Evolutionary conservation across 441 rosid species (phyloP), one percentile per base, ranked within the genome.

Genomic region (Adansonia gregorii): DNA sequence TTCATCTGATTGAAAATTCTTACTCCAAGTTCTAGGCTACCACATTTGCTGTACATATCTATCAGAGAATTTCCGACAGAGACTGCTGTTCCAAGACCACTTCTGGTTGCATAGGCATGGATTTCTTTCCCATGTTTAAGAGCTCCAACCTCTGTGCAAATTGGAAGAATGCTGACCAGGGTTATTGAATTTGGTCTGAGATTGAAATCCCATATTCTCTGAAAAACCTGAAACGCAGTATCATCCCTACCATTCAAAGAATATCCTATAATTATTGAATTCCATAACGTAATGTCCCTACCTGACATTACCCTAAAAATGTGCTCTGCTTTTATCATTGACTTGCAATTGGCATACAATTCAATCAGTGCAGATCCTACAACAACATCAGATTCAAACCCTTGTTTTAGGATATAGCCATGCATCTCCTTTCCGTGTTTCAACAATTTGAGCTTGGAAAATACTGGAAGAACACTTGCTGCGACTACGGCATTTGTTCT

Each of bases 351-450:
- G 58, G 78, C 72, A 17, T 83, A 85, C 86, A 85, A 76, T 77
- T 85, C 86, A 43, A 85, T 79, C 22, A 81, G 27, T 3, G 85
- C 75, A 73, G 82, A 64, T 17, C 73, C 72, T 48, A 83, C 54
- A 51, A 81, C 78, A 68, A 45, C 56, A 78, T 83, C 88, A 14
- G 79, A 81, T 63, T 83, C 82, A 49, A 79, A 83, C 10, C 67
- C 85, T 61, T 68, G 83, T 79, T 79, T 83, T 64, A 85, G 78
- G 54, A 81, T 65, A 60, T 81, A 81, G 51, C 56, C 56, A 19
- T 83, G 86, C 86, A 81, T 81, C 77, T 81, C 86, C 79, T 85
- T 85, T 76, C 88, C 88, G 10, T 61, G 86, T 48, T 81, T 83
- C 74, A 81, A 76, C 43, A 78, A 75, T 73, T 81, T 81, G 27